Percentiles rank a stretch among this genome's conserved stretches.
Evolutionary conservation across 768 basidiomycete species (phyloP).

Genomic region (Trametes cingulata): DNA sequence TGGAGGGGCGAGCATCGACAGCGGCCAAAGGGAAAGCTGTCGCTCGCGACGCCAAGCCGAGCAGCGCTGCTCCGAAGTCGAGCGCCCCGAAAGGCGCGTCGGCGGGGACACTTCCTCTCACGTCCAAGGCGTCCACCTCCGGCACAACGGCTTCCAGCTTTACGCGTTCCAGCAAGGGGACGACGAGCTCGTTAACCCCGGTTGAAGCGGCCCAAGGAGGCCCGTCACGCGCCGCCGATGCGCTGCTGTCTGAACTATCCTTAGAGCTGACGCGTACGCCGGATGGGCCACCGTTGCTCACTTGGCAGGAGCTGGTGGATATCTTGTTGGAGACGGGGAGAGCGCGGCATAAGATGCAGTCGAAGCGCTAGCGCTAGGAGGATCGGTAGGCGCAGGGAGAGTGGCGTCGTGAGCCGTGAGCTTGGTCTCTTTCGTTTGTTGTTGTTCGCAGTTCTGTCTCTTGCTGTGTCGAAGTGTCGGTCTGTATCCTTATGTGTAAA

Average conservation of each 20-base stretch:
- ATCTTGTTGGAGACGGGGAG: slow-evolving; percentile 18
- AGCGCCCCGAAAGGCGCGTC: too few species aligned
- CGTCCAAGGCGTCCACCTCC: too few species aligned
- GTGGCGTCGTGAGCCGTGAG: neutral
- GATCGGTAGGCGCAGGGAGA: too few species aligned
- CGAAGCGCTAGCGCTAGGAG: neutral
- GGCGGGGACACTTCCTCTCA: too few species aligned
- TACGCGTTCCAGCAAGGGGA: neutral
- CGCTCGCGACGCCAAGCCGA: neutral
- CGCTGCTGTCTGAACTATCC: neutral
- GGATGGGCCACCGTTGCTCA: slow-evolving; percentile 18
- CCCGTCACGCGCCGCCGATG: neutral
- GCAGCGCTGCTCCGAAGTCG: neutral
- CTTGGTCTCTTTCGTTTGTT: too few species aligned
- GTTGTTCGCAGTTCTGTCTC: too few species aligned
- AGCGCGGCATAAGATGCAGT: slow-evolving; percentile 3
- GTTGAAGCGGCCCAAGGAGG: neutral
- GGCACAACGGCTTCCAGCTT: neutral
- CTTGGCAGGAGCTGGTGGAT: slow-evolving; percentile 11
- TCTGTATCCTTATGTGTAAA: too few species aligned
- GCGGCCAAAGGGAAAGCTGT: neutral
- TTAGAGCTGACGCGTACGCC: slow-evolving; percentile 9
- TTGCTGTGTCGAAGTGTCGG: too few species aligned
- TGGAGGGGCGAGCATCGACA: neutral
- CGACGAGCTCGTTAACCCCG: neutral